Conservation (phyloP, 768 basidiomycete species). For the Suillus brevipes region DNA sequence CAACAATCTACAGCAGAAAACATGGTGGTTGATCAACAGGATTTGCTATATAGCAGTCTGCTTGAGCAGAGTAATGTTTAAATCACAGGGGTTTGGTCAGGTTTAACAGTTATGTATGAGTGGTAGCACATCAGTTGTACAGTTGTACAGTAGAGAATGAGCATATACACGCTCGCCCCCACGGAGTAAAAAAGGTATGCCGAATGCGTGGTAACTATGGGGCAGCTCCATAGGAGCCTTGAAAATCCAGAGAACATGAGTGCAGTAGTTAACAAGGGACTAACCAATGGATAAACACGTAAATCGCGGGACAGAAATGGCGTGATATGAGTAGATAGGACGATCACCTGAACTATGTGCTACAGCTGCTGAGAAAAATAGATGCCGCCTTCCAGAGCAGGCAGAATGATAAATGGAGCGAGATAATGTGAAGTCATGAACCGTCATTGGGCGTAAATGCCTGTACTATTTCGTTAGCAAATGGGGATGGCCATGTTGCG, state of each 20-base stretch:
- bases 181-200: slow-evolving; percentile 3
- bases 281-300: slow-evolving; percentile 2
- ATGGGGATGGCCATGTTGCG: not conserved
- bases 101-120: slow-evolving; percentile 1
- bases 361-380: slow-evolving; percentile 11
- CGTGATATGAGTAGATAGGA: not conserved
- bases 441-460: slow-evolving; percentile 1
- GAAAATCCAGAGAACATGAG: slow-evolving; percentile 7
- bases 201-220: slow-evolving; percentile 4
- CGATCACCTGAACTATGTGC: slow-evolving; percentile 8
- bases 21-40: not conserved
- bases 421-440: slow-evolving; percentile 2
- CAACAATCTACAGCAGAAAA: not conserved
- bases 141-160: slow-evolving; percentile 1
- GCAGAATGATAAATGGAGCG: not conserved
- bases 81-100: not conserved
- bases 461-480: not conserved
- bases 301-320: slow-evolving; percentile 3
- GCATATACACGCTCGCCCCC: not conserved
- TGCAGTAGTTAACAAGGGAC: slow-evolving; percentile 1
- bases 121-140: slow-evolving; percentile 10
- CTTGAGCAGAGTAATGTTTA: not conserved
- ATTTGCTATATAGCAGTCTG: too few species aligned
- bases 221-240: slow-evolving; percentile 5
- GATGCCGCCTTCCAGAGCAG: slow-evolving; percentile 5